Percentiles rank a stretch among this genome's conserved stretches.
These are phyloP conservation scores for Pythium periplocum DNA, from an alignment of 352 stramenopile species.

Conservation along the genomic window DNA sequence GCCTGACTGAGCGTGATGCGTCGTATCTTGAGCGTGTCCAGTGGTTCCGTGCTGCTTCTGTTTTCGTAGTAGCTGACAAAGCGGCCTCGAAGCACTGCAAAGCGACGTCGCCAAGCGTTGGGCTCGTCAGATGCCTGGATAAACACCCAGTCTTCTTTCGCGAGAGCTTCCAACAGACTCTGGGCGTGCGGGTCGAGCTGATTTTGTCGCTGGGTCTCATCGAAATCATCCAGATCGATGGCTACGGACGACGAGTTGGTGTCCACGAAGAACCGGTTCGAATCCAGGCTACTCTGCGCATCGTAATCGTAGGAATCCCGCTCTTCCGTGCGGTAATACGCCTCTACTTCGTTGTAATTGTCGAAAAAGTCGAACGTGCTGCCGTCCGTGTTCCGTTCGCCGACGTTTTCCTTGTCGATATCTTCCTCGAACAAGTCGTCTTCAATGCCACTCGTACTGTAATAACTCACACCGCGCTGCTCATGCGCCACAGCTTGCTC, in stretches of 20 bases:
- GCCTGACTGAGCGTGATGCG: conserved; percentile 25
- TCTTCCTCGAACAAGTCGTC: not conserved
- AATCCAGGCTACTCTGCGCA: too few species aligned
- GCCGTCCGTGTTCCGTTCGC: not conserved
- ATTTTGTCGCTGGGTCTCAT: conserved; percentile 5
- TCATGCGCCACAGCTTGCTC: conserved; percentile 26
- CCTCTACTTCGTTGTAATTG: not conserved
- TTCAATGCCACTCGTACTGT: not conserved
- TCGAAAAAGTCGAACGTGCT: not conserved
- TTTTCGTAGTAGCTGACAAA: conserved; percentile 48
- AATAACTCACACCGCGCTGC: not conserved
- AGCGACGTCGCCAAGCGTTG: conserved; percentile 49
- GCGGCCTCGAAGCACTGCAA: conserved; percentile 39
- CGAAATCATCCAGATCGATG: conserved; percentile 4
- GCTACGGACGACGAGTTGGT: not conserved
- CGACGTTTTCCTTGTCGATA: not conserved
- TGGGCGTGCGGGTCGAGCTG: conserved; percentile 3
- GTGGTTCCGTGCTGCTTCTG: conserved; percentile 14
- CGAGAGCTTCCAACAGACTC: not conserved
- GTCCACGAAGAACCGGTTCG: not conserved
- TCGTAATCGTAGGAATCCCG: not conserved
- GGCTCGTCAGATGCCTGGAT: conserved; percentile 26
- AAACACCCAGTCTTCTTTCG: conserved; percentile 15
- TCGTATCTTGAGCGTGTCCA: conserved; percentile 25
- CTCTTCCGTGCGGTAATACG: not conserved